Evolutionary conservation across 2,329 filamentous ascomycete species (phyloP), one percentile per base, ranked within the genome.

Genomic region (Diaporthe sp.): DNA sequence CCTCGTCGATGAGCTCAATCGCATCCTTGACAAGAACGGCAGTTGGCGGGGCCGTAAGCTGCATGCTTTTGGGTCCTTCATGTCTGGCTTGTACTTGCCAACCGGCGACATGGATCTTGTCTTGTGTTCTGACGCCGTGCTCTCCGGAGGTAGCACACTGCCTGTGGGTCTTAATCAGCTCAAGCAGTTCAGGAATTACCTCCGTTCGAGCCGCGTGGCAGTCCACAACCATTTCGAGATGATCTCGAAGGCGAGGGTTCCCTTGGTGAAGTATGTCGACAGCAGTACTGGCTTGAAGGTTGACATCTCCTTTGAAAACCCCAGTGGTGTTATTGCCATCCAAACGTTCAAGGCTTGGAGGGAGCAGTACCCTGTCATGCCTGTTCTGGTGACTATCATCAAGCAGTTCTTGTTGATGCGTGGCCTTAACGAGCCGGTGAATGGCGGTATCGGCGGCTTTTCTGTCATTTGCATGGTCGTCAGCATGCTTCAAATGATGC

Each of bases 91-190:
- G 10, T 92, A 92, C 79, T 85, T 92, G 3, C 90, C 90, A 0
- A 91, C 94, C 1, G 95, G 94, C 22, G 97, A 99, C 82, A 98
- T 99, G 92, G 97, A 99, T 82, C 88, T 99, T 65, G 97, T 98
- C 3, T 89, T 97, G 71, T 90, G 96, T 69, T 92, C 90, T 0
- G 79, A 83, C 12, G 86, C 87, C 37, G 95, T 91, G 78, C 87
- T 92, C 77, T 82, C 86, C 12, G 86, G 88, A 4, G 90, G 89
- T 3, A 80, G 85, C 12, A 82, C 89, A 77, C 89, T 85, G 79
- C 92, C 86, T 81, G 46, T 73, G 25, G 71, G 71, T n/a, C n/a
- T 57, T 44, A 89, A 85, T 25, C 88, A 86, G 65, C 85, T 98
- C 7, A 91, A 88, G 75, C 88, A 88, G 68, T 92, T 97, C 79